Percentiles rank a stretch among this genome's conserved stretches.
phyloP scores from a whole-genome alignment of 306 rosid species.

The Vigna unguiculata region DNA sequence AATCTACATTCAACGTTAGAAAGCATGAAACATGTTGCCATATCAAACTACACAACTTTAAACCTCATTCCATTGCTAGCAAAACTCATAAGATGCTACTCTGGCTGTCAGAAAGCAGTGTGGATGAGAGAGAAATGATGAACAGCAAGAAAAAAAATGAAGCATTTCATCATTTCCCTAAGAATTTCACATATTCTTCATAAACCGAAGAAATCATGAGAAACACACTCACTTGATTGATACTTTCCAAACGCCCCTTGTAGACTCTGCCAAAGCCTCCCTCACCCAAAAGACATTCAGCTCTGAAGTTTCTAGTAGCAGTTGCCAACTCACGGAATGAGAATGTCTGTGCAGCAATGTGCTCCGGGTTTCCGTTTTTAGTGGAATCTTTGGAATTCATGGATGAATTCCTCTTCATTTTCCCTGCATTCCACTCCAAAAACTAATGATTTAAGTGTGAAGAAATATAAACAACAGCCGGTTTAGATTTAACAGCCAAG shows the following conservation, averaged over 20 bases:
- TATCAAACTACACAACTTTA: conserved; percentile 15
- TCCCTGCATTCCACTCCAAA: conserved; percentile 57
- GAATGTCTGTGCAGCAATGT: conserved; percentile 86
- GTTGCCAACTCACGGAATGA: conserved; percentile 86
- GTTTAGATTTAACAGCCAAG: conserved; percentile 18
- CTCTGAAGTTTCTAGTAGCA: conserved; percentile 89
- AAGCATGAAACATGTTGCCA: conserved; percentile 29
- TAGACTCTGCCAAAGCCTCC: conserved; percentile 96
- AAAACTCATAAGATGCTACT: conserved; percentile 18
- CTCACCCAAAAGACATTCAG: conserved; percentile 87
- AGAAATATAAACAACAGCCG: conserved; percentile 28
- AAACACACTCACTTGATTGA: conserved; percentile 68
- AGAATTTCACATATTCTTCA: conserved; percentile 27
- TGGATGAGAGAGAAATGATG: conserved; percentile 26
- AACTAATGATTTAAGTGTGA: conserved; percentile 32
- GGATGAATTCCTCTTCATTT: conserved; percentile 59
- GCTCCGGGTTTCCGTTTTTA: conserved; percentile 69
- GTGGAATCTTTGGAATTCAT: conserved; percentile 54
- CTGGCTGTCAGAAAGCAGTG: background rate
- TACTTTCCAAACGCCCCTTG: conserved; percentile 80
- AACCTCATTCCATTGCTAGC: background rate
- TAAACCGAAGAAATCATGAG: conserved; percentile 16
- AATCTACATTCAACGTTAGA: conserved; percentile 56
- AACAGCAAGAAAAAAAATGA: conserved; percentile 14
- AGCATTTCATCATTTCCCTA: conserved; percentile 21